Evolutionary conservation across 2,329 filamentous ascomycete genomes (phyloP).

Genomic region (Talaromyces rugulosus): DNA sequence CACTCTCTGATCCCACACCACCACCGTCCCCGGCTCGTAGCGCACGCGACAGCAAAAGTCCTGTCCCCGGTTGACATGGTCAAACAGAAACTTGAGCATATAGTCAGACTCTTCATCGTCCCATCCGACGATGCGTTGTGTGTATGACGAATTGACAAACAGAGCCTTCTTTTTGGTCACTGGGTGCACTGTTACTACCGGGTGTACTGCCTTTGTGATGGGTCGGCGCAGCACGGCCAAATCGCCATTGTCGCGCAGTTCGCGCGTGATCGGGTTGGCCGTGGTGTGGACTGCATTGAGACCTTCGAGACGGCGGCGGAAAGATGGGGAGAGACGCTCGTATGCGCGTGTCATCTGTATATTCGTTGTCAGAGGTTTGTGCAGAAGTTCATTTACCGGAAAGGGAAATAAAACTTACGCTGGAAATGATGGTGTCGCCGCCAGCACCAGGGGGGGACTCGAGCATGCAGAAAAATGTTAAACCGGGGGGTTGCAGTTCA

Average conservation of each 20-base stretch:
- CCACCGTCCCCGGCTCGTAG: conserved; percentile 22
- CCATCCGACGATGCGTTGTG: conserved; percentile 34
- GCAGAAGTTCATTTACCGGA: too few relatives aligned
- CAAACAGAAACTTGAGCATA: conserved; percentile 36
- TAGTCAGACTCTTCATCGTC: conserved; percentile 40
- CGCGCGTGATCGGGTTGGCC: not conserved
- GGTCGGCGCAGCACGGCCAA: conserved; percentile 1
- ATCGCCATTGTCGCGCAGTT: conserved; percentile 3
- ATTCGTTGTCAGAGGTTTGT: too few relatives aligned
- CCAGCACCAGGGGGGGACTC: conserved; percentile 19
- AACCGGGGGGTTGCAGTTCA: conserved; percentile 23
- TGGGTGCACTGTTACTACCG: conserved; percentile 29
- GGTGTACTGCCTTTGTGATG: conserved; percentile 22
- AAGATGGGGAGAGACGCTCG: conserved; percentile 22
- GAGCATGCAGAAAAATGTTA: conserved; percentile 23
- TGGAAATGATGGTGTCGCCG: conserved; percentile 27
- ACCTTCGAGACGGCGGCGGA: conserved; percentile 26
- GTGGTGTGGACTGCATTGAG: conserved; percentile 23
- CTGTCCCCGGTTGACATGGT: conserved; percentile 1
- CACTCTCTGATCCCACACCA: conserved; percentile 25
- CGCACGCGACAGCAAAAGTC: conserved; percentile 21
- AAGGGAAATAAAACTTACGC: not conserved
- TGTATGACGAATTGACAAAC: conserved; percentile 24
- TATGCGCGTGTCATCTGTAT: conserved; percentile 20
- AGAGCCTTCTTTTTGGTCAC: conserved; percentile 30